A percentile compares a stretch with the other conserved stretches of the same genome.
These are phyloP conservation scores for Fraxinus floribunda DNA, from an alignment of 305 asterid genomes.

Conservation along the genomic window DNA sequence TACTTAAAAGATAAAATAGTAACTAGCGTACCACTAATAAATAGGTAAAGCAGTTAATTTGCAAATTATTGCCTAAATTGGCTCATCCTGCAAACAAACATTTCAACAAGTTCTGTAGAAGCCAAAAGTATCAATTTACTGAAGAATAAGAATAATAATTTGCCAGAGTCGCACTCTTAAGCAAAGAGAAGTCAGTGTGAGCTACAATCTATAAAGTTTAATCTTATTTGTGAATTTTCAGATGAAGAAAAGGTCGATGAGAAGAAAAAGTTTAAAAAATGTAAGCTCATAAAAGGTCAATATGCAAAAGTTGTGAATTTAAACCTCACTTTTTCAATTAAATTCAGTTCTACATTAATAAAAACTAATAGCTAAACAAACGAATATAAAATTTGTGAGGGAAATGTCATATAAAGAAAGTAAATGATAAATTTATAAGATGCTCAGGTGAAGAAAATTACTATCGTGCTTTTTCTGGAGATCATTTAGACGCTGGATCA, in stretches of 20 bases:
- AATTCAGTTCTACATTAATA: neutral
- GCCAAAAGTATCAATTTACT: neutral
- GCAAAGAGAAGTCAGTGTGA: neutral
- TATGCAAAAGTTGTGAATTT: neutral
- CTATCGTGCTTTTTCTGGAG: slow-evolving; percentile 82
- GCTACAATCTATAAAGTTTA: neutral
- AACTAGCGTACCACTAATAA: neutral
- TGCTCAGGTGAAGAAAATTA: slow-evolving; percentile 33
- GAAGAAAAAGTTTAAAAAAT: neutral
- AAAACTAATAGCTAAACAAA: neutral
- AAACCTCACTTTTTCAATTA: neutral
- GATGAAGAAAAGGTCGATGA: neutral
- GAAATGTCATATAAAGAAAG: neutral
- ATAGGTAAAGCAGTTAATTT: neutral
- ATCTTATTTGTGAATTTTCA: neutral
- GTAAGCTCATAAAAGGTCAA: neutral
- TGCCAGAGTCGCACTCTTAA: slow-evolving; percentile 2
- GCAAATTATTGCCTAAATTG: neutral
- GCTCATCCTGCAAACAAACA: neutral
- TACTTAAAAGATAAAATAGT: neutral
- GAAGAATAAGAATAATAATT: neutral
- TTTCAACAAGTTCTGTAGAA: neutral
- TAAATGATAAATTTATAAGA: neutral
- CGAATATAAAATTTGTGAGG: neutral
- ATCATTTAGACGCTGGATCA: slow-evolving; percentile 60